phyloP scores from a whole-genome alignment of 495 filamentous ascomycete genomes.

The Aspergillus incahuasiensis region DNA sequence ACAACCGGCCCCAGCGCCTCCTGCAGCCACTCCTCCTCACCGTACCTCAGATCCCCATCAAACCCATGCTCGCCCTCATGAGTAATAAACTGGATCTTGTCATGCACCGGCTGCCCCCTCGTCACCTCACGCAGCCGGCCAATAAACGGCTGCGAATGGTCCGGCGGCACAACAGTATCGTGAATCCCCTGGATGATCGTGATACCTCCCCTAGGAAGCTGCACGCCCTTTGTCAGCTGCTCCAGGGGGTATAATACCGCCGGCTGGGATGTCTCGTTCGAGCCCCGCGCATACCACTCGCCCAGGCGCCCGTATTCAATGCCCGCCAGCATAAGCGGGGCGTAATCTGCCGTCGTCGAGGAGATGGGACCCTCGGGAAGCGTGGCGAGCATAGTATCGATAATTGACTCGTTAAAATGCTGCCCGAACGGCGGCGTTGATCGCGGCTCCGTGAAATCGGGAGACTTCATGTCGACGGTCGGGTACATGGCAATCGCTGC shows the following conservation, averaged over 20 bases:
- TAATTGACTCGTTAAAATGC: background rate
- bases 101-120: background rate
- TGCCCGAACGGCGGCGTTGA: background rate
- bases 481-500: background rate
- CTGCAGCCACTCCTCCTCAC: constrained; percentile 1
- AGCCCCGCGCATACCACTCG: background rate
- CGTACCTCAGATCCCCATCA: background rate
- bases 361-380: background rate
- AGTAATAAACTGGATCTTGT: background rate
- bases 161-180: constrained; percentile 4
- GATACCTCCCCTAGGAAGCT: constrained; percentile 1
- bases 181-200: background rate
- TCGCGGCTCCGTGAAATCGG: background rate
- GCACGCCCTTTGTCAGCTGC: background rate
- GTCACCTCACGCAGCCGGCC: background rate
- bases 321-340: background rate
- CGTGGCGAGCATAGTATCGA: background rate
- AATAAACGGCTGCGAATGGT: background rate
- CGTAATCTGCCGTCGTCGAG: background rate
- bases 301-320: constrained; percentile 1
- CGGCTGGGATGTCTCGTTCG: background rate
- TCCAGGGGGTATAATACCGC: background rate
- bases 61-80: constrained; percentile 6
- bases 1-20: constrained; percentile 1
- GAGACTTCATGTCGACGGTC: background rate